Base-by-base conservation (phyloP, 257 asterid species). In the Solanum boliviense region DNA sequence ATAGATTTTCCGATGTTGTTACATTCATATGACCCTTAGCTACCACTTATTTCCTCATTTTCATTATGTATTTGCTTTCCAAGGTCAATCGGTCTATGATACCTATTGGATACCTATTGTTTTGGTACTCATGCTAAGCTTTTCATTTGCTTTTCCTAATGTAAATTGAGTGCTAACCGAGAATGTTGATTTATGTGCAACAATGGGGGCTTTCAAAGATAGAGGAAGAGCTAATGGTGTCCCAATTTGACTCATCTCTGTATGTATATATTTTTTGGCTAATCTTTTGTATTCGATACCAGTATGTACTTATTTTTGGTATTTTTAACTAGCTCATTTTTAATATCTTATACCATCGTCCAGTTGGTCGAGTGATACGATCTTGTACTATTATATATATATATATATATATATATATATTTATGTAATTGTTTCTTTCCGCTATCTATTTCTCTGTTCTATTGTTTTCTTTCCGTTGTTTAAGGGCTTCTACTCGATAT, bases 1-100 rank as follows among this genome's bases (percentile, higher is more conserved):
- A 18, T 20, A 56, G 1, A 6, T 56, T 56, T 18, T 56, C 9
- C 0, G 5, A 0, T 56, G 0, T 7, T 56, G 4, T 56, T 56
- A 56, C 11, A 56, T 56, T 56, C 9, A 56, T 7, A 56, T 20
- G 65, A 56, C 4, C 65, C 65, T 56, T 7, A 7, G 5, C 4
- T 56, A 56, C n/a, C 4, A 7, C 20, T 56, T 56, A 56, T 56
- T 56, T 56, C n/a, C 25, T 56, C 65, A 56, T 56, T 56, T 56
- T 56, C 65, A 56, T 56, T 56, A 56, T 56, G 65, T 56, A 56
- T 56, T 56, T 56, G 25, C 25, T 56, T 56, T 21, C 11, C 65
- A 56, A 20, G 65, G n/a, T 20, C 65, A 56, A 20, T 21, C 10
- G 5, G 25, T 20, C n/a, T 21, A 56, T 56, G 65, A 20, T 18